A percentile compares a stretch with the other conserved stretches of the same genome.
Conservation (phyloP, 164 flowering plant genomes). For the Annona cherimola region DNA sequence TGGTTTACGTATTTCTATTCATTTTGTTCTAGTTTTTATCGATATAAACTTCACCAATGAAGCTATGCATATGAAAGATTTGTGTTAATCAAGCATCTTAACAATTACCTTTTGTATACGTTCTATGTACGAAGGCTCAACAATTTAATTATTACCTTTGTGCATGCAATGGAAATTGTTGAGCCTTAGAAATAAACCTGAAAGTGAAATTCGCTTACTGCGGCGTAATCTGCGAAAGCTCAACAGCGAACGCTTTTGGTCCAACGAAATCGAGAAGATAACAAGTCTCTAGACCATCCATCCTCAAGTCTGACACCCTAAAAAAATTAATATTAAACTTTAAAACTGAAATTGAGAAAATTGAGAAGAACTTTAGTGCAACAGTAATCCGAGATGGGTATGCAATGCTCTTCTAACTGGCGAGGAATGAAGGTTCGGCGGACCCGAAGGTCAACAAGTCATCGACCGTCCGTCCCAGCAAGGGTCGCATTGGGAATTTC, state of each 20-base stretch:
- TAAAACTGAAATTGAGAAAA: neutral
- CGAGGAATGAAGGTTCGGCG: no score
- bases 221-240: slow-evolving; percentile 40
- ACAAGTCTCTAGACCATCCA: slow-evolving; percentile 55
- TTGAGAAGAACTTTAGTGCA: no score
- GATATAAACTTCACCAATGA: no score
- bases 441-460: no score
- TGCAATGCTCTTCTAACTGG: no score
- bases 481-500: no score
- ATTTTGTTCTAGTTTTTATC: neutral
- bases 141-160: neutral
- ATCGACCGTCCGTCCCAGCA: no score
- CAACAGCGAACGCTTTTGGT: slow-evolving; percentile 50
- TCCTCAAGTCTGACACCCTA: slow-evolving; percentile 62
- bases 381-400: no score
- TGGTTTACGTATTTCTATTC: neutral
- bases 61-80: neutral
- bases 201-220: slow-evolving; percentile 23
- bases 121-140: neutral
- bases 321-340: neutral
- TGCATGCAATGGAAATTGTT: neutral
- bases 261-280: slow-evolving; percentile 85
- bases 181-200: neutral
- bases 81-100: neutral
- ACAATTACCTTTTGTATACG: neutral